A percentile compares a stretch with the other conserved stretches of the same genome.
Conservation (phyloP, 2,329 filamentous ascomycete genomes). For the Thelonectria olida region DNA sequence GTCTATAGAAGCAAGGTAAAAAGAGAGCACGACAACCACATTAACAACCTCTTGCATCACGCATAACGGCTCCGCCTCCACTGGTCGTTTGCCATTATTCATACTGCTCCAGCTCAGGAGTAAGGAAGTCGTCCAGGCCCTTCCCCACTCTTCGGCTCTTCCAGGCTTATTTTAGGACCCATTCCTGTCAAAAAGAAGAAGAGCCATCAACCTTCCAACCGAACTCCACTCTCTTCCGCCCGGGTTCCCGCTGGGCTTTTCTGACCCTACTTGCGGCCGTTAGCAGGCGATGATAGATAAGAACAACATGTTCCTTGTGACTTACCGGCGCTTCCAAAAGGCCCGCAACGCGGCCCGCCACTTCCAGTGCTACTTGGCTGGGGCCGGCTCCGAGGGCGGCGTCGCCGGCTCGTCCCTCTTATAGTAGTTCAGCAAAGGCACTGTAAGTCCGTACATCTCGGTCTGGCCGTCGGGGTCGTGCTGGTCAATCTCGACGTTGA, state of each 20-base stretch:
- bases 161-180: constrained; percentile 14
- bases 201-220: constrained; percentile 2
- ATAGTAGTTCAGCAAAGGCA: constrained; percentile 72
- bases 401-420: constrained; percentile 37
- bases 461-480: constrained; percentile 83
- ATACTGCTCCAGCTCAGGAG: neutral
- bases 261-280: constrained; percentile 4
- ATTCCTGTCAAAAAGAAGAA: neutral
- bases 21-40: neutral
- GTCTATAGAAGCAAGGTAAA: neutral
- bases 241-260: neutral
- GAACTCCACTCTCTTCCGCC: constrained; percentile 10
- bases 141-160: constrained; percentile 11
- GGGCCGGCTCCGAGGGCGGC: constrained; percentile 37
- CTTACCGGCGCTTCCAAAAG: neutral
- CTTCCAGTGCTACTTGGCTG: neutral
- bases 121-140: no score
- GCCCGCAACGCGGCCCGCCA: neutral
- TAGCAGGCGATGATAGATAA: neutral
- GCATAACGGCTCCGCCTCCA: constrained; percentile 3
- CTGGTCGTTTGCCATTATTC: neutral
- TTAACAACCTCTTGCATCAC: no score
- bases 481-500: constrained; percentile 89
- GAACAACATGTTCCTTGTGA: neutral
- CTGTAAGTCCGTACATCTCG: constrained; percentile 81